A percentile compares a stretch with the other conserved stretches of the same genome.
These are phyloP conservation scores for Yamadazyma laniorum DNA, from an alignment of 805 yeast species.

Conservation along the genomic window DNA sequence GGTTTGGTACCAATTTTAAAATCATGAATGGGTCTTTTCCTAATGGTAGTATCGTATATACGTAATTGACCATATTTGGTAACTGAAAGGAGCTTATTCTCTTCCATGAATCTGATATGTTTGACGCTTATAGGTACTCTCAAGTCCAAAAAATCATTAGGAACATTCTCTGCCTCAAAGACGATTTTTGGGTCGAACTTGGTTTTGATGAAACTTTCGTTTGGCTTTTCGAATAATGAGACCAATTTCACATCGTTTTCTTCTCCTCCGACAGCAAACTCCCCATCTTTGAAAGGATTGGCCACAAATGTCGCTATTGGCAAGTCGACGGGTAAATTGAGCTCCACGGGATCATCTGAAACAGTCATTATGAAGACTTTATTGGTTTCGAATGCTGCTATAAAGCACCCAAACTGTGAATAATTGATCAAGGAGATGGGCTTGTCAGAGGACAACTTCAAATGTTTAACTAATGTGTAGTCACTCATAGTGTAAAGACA, in stretches of 20 bases:
- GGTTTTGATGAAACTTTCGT: constrained; percentile 18
- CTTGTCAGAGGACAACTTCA: constrained; percentile 20
- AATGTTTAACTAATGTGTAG: constrained; percentile 34
- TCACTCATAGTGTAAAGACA: constrained; percentile 35
- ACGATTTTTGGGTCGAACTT: constrained; percentile 30
- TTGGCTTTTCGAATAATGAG: constrained; percentile 29
- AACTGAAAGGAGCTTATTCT: constrained; percentile 52
- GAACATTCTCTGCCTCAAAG: constrained; percentile 81
- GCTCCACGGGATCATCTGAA: constrained; percentile 28
- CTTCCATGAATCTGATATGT: constrained; percentile 47
- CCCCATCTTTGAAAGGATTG: constrained; percentile 47
- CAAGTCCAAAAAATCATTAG: constrained; percentile 71
- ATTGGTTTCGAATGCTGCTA: constrained; percentile 49
- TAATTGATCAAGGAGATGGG: constrained; percentile 34
- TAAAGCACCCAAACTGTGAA: constrained; percentile 27
- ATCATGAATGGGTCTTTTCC: constrained; percentile 64
- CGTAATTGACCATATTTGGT: constrained; percentile 79
- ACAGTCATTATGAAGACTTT: constrained; percentile 38
- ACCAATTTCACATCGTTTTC: constrained; percentile 67
- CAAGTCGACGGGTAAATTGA: constrained; percentile 14
- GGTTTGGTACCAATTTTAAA: constrained; percentile 56
- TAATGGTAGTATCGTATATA: constrained; percentile 64
- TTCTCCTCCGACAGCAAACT: constrained; percentile 84
- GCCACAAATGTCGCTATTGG: constrained; percentile 43
- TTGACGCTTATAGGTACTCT: constrained; percentile 82